Evolutionary conservation across 2,329 filamentous ascomycete genomes (phyloP), one percentile per base, ranked within the genome.

Genomic region (Cordyceps cicadae): DNA sequence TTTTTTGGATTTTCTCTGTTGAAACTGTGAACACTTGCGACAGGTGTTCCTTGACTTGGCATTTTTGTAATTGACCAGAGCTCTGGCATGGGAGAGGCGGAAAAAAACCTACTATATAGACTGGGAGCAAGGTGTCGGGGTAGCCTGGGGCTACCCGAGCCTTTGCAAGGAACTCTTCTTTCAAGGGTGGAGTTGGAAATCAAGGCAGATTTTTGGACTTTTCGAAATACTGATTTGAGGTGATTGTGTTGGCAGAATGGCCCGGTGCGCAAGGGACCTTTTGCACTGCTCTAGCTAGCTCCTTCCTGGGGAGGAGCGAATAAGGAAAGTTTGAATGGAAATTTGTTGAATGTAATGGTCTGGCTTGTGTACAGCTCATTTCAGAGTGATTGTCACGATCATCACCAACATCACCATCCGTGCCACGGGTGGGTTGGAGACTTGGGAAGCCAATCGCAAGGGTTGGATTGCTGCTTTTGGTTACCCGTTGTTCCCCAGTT

Each of bases 41-140:
- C 37, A 14, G 45, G 41, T 34, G 54, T 49, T 48, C n/a, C 32
- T 57, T 39, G 32, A 48, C 32, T n/a, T 12, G 19, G n/a, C 43
- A 21, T 49, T 57, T 49, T 49, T 57, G 32, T 48, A 49, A 57
- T 49, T 39, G 54, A 32, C 29, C 45, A 43, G 15, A 32, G 26
- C 41, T 46, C 39, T 55, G 41, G 32, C 34, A 24, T 53, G 32
- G 53, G 24, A 48, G 54, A 39, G 41, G 53, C 39, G 53, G 53
- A 32, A 55, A 48, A 48, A 55, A 57, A 57, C 19, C 32, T 51
- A 51, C 32, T 57, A 57, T 57, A 57, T 57, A 57, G 54, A 57
- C 43, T 39, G 45, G 45, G 54, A 57, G 45, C 45, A 45, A 34
- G 45, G 45, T 19, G 19, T 7, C 21, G 21, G 29, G 21, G 54